A percentile compares a stretch with the other conserved stretches of the same genome.
These are phyloP conservation scores for Gossypium gossypioides DNA, from an alignment of 441 rosid genomes.

Conservation along the genomic window DNA sequence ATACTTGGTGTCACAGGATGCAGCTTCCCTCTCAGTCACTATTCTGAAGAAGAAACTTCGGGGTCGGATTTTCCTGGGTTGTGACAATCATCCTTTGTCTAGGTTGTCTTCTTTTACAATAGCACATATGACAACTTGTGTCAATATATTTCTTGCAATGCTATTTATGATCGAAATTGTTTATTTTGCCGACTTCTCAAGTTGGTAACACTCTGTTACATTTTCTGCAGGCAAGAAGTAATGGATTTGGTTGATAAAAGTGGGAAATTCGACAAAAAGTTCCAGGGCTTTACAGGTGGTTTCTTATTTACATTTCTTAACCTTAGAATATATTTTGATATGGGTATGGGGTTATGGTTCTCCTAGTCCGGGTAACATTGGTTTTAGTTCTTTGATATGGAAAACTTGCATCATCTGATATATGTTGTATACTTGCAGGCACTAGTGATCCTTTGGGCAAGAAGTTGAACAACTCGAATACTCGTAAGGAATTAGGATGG, in stretches of 20 bases:
- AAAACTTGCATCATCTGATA: neutral
- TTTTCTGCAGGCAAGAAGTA: conserved; percentile 61
- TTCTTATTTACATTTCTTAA: conserved; percentile 5
- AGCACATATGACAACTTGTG: neutral
- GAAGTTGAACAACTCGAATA: conserved; percentile 64
- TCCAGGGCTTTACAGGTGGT: conserved; percentile 63
- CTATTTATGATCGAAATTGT: neutral
- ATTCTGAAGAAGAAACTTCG: conserved; percentile 64
- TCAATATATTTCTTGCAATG: conserved; percentile 10
- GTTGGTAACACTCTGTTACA: neutral
- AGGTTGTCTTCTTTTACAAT: conserved; percentile 30
- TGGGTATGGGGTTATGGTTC: neutral
- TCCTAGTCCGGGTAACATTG: neutral
- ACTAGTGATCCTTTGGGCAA: conserved; percentile 69
- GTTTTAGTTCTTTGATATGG: neutral
- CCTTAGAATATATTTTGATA: neutral
- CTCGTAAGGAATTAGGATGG: conserved; percentile 72
- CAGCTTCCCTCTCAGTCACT: conserved; percentile 69
- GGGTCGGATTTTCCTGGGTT: conserved; percentile 66
- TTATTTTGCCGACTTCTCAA: neutral
- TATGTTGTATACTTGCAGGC: conserved; percentile 38
- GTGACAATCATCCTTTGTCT: conserved; percentile 84
- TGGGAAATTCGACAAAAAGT: conserved; percentile 56
- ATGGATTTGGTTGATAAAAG: conserved; percentile 73
- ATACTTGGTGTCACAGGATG: conserved; percentile 40